phyloP scores from a whole-genome alignment of 495 filamentous ascomycete genomes.

The Hypoxylon lienhwacheense region DNA sequence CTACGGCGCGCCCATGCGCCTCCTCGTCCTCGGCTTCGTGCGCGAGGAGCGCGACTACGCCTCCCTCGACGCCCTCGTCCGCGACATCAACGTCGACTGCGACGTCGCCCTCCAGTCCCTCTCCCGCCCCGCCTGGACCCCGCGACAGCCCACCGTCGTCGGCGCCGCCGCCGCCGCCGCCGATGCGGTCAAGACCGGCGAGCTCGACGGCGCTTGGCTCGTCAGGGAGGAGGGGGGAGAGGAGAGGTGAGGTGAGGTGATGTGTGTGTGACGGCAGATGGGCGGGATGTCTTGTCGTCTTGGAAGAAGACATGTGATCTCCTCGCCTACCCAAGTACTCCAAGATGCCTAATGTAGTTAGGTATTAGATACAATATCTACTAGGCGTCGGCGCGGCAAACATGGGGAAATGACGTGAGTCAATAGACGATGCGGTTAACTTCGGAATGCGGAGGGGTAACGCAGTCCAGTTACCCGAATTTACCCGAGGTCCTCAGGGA shows the following conservation, averaged over 20 bases:
- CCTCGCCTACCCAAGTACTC: too few relatives aligned
- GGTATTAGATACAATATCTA: too few relatives aligned
- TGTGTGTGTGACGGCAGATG: too few relatives aligned
- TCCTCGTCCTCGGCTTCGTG: slow-evolving; percentile 83
- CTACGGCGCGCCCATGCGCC: slow-evolving; percentile 76
- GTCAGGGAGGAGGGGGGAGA: slow-evolving; percentile 22
- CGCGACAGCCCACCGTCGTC: slow-evolving; percentile 43
- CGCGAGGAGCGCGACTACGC: slow-evolving; percentile 88
- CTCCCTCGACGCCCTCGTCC: slow-evolving; percentile 75
- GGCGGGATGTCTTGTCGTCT: too few relatives aligned
- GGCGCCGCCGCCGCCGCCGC: too few relatives aligned
- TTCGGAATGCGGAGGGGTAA: slow-evolving; percentile 27
- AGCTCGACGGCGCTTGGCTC: slow-evolving; percentile 47
- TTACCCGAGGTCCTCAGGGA: slow-evolving; percentile 19
- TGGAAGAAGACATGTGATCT: too few relatives aligned
- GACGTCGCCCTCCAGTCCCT: slow-evolving; percentile 78
- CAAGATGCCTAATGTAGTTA: too few relatives aligned
- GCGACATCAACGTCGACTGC: slow-evolving; percentile 87
- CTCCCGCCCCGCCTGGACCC: slow-evolving; percentile 64
- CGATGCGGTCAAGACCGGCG: too few relatives aligned
- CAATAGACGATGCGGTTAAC: not conserved
- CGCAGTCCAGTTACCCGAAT: slow-evolving; percentile 16
- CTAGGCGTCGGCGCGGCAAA: too few relatives aligned
- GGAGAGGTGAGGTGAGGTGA: not conserved
- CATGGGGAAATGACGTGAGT: too few relatives aligned